Evolutionary conservation across 73 alveolate genomes (phyloP).

Genomic region (Paramecium sexaurelia): DNA sequence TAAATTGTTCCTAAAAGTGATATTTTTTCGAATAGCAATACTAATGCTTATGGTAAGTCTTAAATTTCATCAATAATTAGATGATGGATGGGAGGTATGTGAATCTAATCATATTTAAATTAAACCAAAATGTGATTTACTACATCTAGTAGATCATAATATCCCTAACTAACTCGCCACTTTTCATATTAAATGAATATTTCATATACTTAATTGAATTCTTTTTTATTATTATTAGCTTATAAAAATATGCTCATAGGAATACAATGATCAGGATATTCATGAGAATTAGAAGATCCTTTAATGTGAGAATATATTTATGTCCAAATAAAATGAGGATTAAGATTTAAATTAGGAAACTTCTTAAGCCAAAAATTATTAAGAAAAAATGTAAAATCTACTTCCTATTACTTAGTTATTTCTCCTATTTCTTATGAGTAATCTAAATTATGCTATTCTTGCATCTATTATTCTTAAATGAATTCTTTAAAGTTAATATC

Average conservation of each 20-base stretch:
- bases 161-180: conserved; percentile 72
- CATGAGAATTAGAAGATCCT: conserved; percentile 68
- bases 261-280: not conserved
- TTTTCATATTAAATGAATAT: conserved; percentile 75
- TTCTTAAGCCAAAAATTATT: conserved; percentile 53
- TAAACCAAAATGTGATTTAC: conserved; percentile 69
- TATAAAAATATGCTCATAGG: not conserved
- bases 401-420: conserved; percentile 8
- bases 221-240: not conserved
- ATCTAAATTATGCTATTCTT: conserved; percentile 17
- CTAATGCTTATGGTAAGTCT: conserved; percentile 76
- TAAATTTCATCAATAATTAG: conserved; percentile 80
- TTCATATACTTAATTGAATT: conserved; percentile 66
- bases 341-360: not conserved
- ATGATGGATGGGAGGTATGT: conserved; percentile 60
- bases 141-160: conserved; percentile 81
- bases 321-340: conserved; percentile 81
- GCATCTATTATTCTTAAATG: not conserved
- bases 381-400: conserved; percentile 55
- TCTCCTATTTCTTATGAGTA: not conserved
- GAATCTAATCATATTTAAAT: conserved; percentile 6
- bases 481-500: conserved; percentile 5
- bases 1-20: conserved; percentile 72
- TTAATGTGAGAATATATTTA: conserved; percentile 80
- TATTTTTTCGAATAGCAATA: conserved; percentile 62